phyloP scores from a whole-genome alignment of 805 yeast genomes.

The Wickerhamomyces bovis region DNA sequence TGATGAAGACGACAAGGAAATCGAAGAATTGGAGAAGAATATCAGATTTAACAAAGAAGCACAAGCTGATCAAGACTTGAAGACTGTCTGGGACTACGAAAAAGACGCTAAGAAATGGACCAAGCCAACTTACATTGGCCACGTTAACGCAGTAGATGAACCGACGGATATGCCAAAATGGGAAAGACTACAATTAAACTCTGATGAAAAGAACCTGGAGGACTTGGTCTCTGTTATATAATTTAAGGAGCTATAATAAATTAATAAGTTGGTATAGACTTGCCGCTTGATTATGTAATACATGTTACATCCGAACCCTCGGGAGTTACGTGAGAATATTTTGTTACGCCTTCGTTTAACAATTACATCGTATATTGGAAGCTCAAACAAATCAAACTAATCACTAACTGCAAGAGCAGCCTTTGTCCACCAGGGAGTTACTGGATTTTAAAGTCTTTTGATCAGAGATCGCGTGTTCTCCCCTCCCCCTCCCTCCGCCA shows the following conservation, averaged over 20 bases:
- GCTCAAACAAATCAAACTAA: too few relatives aligned
- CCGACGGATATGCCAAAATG: neutral
- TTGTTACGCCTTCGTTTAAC: neutral
- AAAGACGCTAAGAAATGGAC: conserved; percentile 50
- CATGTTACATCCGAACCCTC: neutral
- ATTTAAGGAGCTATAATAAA: too few relatives aligned
- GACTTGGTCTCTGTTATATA: neutral
- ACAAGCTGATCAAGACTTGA: conserved; percentile 26
- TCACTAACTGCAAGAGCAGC: too few relatives aligned
- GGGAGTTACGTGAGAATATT: neutral
- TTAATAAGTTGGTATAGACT: too few relatives aligned
- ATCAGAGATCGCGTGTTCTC: neutral
- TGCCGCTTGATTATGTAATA: neutral
- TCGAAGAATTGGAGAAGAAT: conserved; percentile 25
- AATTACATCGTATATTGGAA: too few relatives aligned
- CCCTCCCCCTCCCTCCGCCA: neutral
- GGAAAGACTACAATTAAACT: neutral
- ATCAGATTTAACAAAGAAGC: conserved; percentile 29
- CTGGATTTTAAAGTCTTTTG: neutral
- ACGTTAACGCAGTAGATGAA: neutral
- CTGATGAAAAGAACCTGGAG: neutral
- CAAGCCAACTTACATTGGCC: conserved; percentile 39
- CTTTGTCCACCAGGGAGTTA: neutral
- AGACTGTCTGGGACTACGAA: conserved; percentile 55
- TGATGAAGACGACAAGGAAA: conserved; percentile 31